Conservation (phyloP, 306 rosid genomes). For the Rosa lucieae region DNA sequence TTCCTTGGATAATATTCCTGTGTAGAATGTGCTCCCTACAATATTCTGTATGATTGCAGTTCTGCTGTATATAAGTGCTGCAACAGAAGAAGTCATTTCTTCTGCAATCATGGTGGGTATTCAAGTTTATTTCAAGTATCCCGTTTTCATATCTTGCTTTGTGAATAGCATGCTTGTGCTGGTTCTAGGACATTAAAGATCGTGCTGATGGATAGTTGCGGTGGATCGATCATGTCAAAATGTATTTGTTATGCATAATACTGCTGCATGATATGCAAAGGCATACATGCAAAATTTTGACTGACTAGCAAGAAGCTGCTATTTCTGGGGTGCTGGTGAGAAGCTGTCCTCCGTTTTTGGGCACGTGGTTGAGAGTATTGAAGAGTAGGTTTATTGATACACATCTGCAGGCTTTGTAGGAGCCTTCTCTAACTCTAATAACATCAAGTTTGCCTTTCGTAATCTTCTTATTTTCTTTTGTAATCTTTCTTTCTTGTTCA, state of each 20-base stretch:
- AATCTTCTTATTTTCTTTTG: conserved; percentile 22
- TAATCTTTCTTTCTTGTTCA: conserved; percentile 20
- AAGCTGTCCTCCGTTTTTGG: conserved; percentile 45
- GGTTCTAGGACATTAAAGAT: conserved; percentile 37
- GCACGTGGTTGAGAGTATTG: conserved; percentile 28
- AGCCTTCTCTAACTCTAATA: conserved; percentile 61
- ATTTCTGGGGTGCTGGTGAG: conserved; percentile 49
- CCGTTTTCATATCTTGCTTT: conserved; percentile 27
- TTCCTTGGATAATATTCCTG: conserved; percentile 81
- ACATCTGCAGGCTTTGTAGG: conserved; percentile 48
- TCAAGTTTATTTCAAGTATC: conserved; percentile 32
- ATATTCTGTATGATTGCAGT: conserved; percentile 42
- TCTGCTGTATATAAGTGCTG: conserved; percentile 65
- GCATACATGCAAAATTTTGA: conserved; percentile 59
- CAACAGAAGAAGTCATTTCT: conserved; percentile 42
- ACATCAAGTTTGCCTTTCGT: conserved; percentile 41
- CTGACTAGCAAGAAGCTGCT: conserved; percentile 53
- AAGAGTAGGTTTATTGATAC: conserved; percentile 55
- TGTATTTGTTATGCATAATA: conserved; percentile 11
- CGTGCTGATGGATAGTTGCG: conserved; percentile 20
- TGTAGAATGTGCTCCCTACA: conserved; percentile 43
- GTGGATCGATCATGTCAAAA: conserved; percentile 31
- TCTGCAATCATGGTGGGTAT: conserved; percentile 41
- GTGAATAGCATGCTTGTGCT: conserved; percentile 39
- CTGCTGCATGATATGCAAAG: conserved; percentile 51